phyloP scores from a whole-genome alignment of 1,139 yeast species.

The Kodamaea alishanica region DNA sequence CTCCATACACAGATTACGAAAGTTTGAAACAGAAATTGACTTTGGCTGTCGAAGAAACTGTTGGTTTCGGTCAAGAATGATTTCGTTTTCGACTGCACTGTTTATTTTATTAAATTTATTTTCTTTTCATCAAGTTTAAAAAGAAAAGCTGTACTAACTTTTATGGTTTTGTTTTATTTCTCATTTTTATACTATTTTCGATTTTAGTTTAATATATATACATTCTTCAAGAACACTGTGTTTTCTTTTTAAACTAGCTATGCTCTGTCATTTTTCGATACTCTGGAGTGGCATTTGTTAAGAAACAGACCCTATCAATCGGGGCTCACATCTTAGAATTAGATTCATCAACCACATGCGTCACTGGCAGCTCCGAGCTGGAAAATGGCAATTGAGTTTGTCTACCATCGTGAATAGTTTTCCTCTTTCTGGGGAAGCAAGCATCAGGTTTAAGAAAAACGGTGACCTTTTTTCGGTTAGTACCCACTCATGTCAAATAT shows the following conservation, averaged over 20 bases:
- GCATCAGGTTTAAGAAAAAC: too few relatives aligned
- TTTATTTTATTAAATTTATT: background rate
- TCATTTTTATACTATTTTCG: background rate
- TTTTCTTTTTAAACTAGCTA: conserved; percentile 1
- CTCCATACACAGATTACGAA: conserved; percentile 74
- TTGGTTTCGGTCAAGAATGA: conserved; percentile 94
- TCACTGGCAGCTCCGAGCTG: too few relatives aligned
- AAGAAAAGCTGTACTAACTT: background rate
- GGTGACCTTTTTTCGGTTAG: too few relatives aligned
- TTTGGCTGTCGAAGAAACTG: conserved; percentile 89
- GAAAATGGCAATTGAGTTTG: too few relatives aligned
- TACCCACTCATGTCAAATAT: too few relatives aligned
- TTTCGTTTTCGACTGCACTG: background rate
- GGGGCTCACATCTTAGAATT: too few relatives aligned
- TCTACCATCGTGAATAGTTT: too few relatives aligned
- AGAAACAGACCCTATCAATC: too few relatives aligned
- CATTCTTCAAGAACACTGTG: too few relatives aligned
- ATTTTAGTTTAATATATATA: conserved; percentile 2
- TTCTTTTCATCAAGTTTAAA: background rate
- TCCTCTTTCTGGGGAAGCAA: too few relatives aligned
- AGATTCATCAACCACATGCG: too few relatives aligned
- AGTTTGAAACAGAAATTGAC: conserved; percentile 76
- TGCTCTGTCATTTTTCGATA: conserved; percentile 1
- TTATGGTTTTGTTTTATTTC: conserved; percentile 1
- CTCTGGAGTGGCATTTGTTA: too few relatives aligned